These are phyloP conservation scores for Syzygium syzygioides DNA, from an alignment of 441 rosid genomes.

Conservation along the genomic window DNA sequence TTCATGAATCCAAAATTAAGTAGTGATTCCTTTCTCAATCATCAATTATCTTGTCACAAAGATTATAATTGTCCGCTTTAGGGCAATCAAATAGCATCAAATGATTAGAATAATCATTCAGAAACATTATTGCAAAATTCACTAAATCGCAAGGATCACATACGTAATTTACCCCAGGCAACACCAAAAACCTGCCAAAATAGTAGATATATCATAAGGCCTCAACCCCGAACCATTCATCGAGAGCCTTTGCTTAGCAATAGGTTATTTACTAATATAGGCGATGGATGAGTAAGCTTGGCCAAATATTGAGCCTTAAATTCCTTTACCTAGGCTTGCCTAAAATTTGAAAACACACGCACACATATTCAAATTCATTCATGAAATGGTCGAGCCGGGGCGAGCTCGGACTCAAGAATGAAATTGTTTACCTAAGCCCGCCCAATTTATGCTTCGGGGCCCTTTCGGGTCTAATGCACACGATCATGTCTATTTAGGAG, in stretches of 20 bases:
- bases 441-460: not conserved
- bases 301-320: not conserved
- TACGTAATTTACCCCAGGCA: not conserved
- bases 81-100: not conserved
- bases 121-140: not conserved
- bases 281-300: not conserved
- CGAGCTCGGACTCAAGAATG: not conserved
- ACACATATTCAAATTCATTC: not conserved
- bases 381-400: not conserved
- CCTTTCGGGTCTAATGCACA: not conserved
- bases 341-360: not conserved
- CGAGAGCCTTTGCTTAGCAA: not conserved
- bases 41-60: not conserved
- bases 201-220: not conserved
- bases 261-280: not conserved
- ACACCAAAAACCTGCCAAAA: not conserved
- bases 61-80: not conserved
- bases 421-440: rapidly evolving
- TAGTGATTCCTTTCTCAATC: not conserved
- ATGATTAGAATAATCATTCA: not conserved
- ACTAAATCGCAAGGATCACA: not conserved
- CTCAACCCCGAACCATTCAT: not conserved
- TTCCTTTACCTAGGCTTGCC: not conserved
- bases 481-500: not conserved
- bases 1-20: not conserved